phyloP scores from a whole-genome alignment of 2,329 filamentous ascomycete species.

The Lojkania enalia region DNA sequence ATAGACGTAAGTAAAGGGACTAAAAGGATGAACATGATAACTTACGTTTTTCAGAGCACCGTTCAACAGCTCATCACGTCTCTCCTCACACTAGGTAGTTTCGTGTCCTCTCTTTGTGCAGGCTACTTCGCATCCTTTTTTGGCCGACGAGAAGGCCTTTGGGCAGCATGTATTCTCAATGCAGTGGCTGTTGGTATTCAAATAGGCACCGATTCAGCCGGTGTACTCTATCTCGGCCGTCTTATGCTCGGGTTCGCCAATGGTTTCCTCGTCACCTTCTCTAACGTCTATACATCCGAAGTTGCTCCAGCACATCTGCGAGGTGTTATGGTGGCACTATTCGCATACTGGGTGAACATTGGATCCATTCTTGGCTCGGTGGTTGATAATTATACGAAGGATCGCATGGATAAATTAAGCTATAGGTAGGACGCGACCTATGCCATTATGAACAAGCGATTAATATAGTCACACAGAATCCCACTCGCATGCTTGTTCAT shows the following conservation, averaged over 20 bases:
- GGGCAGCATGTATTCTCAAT: conserved; percentile 54
- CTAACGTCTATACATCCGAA: conserved; percentile 55
- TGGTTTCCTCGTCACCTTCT: conserved; percentile 58
- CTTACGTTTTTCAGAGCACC: conserved; percentile 42
- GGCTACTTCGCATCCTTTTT: conserved; percentile 54
- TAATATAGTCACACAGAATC: no score
- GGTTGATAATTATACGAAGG: conserved; percentile 35
- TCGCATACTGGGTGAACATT: conserved; percentile 55
- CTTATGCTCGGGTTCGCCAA: conserved; percentile 39
- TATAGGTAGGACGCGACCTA: no score
- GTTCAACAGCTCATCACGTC: conserved; percentile 60
- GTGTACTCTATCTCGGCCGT: conserved; percentile 49
- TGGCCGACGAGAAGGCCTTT: conserved; percentile 52
- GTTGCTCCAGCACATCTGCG: conserved; percentile 37
- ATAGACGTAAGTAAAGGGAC: conserved; percentile 45
- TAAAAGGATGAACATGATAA: neutral
- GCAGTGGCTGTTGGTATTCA: conserved; percentile 41
- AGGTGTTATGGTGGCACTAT: conserved; percentile 46
- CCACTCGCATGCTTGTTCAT: conserved; percentile 58
- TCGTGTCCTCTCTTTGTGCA: conserved; percentile 54
- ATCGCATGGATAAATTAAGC: conserved; percentile 21
- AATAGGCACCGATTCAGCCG: conserved; percentile 19
- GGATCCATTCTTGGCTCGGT: conserved; percentile 52
- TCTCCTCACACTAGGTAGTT: conserved; percentile 56
- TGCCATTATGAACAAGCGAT: no score